Evolutionary conservation across 1,284 basidiomycete genomes (phyloP), one percentile per base, ranked within the genome.

Genomic region (Apiotrichum laibachii): DNA sequence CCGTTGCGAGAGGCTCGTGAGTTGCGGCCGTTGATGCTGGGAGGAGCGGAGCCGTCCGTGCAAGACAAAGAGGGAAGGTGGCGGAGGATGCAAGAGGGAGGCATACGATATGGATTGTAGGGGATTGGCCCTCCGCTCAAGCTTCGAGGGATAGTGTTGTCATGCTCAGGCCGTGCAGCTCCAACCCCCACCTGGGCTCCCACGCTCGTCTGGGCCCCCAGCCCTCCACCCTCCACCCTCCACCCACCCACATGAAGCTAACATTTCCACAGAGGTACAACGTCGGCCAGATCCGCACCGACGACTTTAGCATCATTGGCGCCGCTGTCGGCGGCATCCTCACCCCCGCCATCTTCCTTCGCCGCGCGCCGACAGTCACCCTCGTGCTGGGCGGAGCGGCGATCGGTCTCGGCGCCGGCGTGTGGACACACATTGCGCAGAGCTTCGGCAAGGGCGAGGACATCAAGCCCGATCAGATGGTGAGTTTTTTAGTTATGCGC

Each of bases 281-380:
- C 64, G 50, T 50, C 0, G 53, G 59, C 13, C 75, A 77, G 58
- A 59, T 76, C 10, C 66, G 69, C 35, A 63, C 67, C 12, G 76
- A 79, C 57, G 77, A 79, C 60, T 79, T 73, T 48, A 73, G 73
- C 0, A 51, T 77, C 31, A 79, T 79, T 39, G 73, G 75, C 21
- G 70, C 73, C 22, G 62, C 67, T 2, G 66, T 79, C 10, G 68
- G 69, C 11, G 71, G 64, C 9, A 58, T 79, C 19, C 39, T 77
- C 46, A 50, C 68, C 18, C 76, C 76, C 0, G 71, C 77, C 12
- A 46, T 77, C 45, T 72, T 79, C 61, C 68, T 77, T 26, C 56
- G 60, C 13, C 66, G 76, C 33, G 76, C 76, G 12, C 67, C 70
- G 10, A 58, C 75, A 2, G 56, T 66, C 15, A 56, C 45, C 10